phyloP scores from a whole-genome alignment of 2,329 filamentous ascomycete species.

The Cephalotrichum gorgonifer region DNA sequence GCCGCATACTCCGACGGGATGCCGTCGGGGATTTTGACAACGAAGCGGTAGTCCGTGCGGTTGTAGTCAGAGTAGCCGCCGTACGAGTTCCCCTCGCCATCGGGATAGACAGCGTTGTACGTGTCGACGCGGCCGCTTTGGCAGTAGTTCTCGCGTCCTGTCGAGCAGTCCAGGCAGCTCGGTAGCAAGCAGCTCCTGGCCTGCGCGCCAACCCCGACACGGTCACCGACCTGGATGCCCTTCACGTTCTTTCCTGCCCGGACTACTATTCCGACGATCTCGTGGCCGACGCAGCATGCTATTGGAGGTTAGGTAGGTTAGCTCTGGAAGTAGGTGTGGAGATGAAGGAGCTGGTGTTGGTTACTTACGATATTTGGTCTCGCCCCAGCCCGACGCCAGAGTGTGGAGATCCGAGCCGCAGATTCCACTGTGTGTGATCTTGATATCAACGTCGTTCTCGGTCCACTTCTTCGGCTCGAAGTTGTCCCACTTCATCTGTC shows the following conservation, averaged over 20 bases:
- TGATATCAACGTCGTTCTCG: constrained; percentile 55
- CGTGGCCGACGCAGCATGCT: constrained; percentile 48
- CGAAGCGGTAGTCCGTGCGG: constrained; percentile 32
- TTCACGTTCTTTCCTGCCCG: constrained; percentile 38
- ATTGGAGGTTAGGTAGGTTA: background rate
- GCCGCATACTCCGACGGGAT: constrained; percentile 32
- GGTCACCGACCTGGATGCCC: constrained; percentile 48
- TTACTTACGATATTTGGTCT: constrained; percentile 26
- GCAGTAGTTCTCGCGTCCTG: constrained; percentile 32
- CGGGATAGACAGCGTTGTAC: constrained; percentile 39
- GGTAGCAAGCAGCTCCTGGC: constrained; percentile 39
- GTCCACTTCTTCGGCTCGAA: constrained; percentile 57
- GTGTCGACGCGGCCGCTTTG: constrained; percentile 31
- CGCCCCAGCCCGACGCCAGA: constrained; percentile 42
- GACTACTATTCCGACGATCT: constrained; percentile 51
- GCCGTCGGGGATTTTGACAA: constrained; percentile 33
- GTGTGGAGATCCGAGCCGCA: constrained; percentile 54
- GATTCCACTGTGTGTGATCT: constrained; percentile 55
- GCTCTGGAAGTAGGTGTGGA: background rate
- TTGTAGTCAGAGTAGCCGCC: constrained; percentile 37
- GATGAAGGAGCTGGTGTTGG: background rate
- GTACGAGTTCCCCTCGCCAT: constrained; percentile 28
- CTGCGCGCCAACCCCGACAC: constrained; percentile 54
- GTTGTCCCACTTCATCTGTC: constrained; percentile 43
- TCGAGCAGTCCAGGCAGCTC: constrained; percentile 30